Base-by-base conservation (phyloP, 1,284 basidiomycete species). In the Fistulinella staudtii region DNA sequence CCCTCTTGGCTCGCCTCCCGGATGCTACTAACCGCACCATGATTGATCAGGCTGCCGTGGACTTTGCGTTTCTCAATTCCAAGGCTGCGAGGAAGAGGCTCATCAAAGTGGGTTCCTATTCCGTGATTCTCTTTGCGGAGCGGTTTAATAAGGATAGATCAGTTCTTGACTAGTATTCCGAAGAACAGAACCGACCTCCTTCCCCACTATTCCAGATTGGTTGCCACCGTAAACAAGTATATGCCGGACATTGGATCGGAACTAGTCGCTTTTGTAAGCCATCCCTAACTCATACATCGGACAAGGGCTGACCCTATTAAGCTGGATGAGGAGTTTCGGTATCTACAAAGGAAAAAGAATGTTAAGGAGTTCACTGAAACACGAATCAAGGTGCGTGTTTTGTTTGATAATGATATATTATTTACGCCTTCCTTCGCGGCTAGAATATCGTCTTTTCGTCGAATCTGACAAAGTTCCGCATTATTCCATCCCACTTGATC, bases 291-390 rank as follows among this genome's bases (percentile, higher is more conserved):
- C 27, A 22, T 25, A 23, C n/a, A 50, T 22, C 17, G 20, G 41
- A n/a, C 8, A 36, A 41, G 27, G 23, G 17, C 24, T 57, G 36
- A 66, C 33, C 28, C 20, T 27, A 18, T 43, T 29, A 57, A 96
- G 93, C 78, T 99, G 39, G 93, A 98, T 55, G 93, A 97, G 53
- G 94, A 99, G 63, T 93, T 99, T 62, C 81, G 92, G 14, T 98
- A 96, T 61, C 70, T 99, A n/a, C 95, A 98, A 58, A 76, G 86
- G 45, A 98, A 97, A 73, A 89, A 88, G 68, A 93, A 91, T 42
- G 82, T 92, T 1, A 89, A 89, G 56, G 94, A 97, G 58, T 73
- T 98, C 8, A 74, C 87, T 17, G 88, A 93, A 67, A 76, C 84
- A 24, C 77, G 95, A 34, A 72, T 89, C 45, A 96, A 93, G 77